Evolutionary conservation across 805 yeast species (phyloP), one percentile per base, ranked within the genome.

Genomic region (Candida tammaniensis): DNA sequence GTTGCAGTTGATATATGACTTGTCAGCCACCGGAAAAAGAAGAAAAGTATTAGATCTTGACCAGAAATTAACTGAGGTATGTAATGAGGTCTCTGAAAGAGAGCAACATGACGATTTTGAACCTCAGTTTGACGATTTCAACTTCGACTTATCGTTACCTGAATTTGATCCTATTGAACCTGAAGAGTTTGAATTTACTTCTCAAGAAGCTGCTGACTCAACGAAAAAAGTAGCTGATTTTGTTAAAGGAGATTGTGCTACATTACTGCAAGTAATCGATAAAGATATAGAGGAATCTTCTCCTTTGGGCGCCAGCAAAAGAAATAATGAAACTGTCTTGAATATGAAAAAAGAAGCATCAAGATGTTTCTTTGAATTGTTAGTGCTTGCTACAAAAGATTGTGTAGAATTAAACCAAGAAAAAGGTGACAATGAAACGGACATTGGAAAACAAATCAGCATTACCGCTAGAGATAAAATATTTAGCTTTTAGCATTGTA

Each of bases 321-420:
- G 74, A 36, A 48, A 49, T 2, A 43, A 56, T n/a, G 57, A 72
- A 5, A 27, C 28, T n/a, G 24, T 27, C 21, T 10, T 44, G 11
- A 61, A 64, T 40, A 64, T 65, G 39, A 71, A 72, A 49, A 64
- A 69, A 44, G 80, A 81, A 47, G 86, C 87, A 14, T 77, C 86
- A 2, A 72, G 77, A 48, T 70, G 85, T 35, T 88, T 88, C 58
- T 88, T 87, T 49, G 95, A 88, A 54, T 55, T 88, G 53, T 66
- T 88, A 46, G 91, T 87, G 3, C 66, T 88, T 38, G 94, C 94
- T 2, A 81, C 93, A 5, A 69, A 78, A 28, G 88, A 82, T 46
- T 80, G 91, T 35, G 62, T 88, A 29, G 62, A 65, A 11, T 56
- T 87, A 26, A 59, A 74, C 23, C 95, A 86, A 60, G 66, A 69